These are phyloP conservation scores for Claviceps paspali DNA, from an alignment of 2,329 filamentous ascomycete species.

Conservation along the genomic window DNA sequence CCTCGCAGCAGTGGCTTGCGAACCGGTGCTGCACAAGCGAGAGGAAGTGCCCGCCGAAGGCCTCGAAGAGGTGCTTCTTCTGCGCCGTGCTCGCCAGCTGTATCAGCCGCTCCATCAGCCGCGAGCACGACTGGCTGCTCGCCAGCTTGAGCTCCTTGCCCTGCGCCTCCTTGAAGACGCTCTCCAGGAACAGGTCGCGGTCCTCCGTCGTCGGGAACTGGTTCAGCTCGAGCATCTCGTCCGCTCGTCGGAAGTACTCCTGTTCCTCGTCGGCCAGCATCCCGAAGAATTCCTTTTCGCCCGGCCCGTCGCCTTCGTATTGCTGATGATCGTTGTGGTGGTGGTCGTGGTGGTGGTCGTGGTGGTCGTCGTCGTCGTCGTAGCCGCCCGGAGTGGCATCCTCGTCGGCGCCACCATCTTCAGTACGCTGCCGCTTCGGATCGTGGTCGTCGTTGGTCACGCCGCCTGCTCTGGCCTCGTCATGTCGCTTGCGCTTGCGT, in stretches of 20 bases:
- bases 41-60: constrained; percentile 75
- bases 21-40: constrained; percentile 90
- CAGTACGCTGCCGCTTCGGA: constrained; percentile 13
- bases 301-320: constrained; percentile 13
- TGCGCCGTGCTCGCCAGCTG: constrained; percentile 63
- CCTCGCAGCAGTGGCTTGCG: constrained; percentile 93
- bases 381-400: too few relatives aligned
- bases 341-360: too few relatives aligned
- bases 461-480: constrained; percentile 8
- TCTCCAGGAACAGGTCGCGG: constrained; percentile 55
- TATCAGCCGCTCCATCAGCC: constrained; percentile 83
- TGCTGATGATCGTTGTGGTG: not conserved
- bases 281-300: constrained; percentile 72
- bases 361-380: too few relatives aligned
- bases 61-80: constrained; percentile 73
- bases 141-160: constrained; percentile 94
- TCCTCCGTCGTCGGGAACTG: constrained; percentile 69
- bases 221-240: constrained; percentile 80
- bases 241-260: constrained; percentile 84
- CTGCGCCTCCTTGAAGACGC: constrained; percentile 70
- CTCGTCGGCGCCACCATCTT: constrained; percentile 5
- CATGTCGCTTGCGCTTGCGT: constrained; percentile 24
- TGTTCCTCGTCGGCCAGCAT: constrained; percentile 87
- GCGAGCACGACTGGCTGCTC: constrained; percentile 87
- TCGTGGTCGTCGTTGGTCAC: constrained; percentile 7